phyloP scores from a whole-genome alignment of 352 stramenopile species.

The Phytophthora ramorum region DNA sequence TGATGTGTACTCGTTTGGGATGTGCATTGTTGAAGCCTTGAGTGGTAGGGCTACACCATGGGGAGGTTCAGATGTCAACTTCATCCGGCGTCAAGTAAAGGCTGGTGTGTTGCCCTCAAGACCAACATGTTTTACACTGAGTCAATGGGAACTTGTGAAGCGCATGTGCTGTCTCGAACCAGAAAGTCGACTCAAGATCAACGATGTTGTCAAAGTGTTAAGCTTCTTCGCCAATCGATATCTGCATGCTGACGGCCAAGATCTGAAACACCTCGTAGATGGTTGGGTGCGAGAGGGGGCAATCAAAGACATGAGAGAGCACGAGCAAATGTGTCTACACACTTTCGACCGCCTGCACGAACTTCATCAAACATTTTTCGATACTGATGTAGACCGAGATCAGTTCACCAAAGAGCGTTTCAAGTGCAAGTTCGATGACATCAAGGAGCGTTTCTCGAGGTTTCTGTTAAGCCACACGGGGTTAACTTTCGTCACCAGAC shows the following conservation, averaged over 20 bases:
- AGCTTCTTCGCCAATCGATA: background rate
- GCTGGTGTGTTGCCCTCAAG: background rate
- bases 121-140: background rate
- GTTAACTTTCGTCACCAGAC: background rate
- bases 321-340: background rate
- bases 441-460: background rate
- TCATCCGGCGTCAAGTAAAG: background rate
- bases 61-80: background rate
- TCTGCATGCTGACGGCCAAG: background rate
- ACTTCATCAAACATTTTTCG: background rate
- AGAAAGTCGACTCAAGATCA: background rate
- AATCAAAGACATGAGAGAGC: background rate
- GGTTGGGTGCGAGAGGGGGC: background rate
- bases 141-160: background rate
- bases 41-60: background rate
- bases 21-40: background rate
- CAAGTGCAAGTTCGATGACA: background rate
- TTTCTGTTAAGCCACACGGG: background rate
- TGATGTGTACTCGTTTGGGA: background rate
- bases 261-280: background rate
- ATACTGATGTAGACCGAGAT: background rate
- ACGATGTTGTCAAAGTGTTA: background rate
- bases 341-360: background rate
- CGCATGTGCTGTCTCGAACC: background rate
- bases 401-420: background rate